Percentiles rank a stretch among this genome's conserved stretches.
These are phyloP conservation scores for Plantago lanceolata DNA, from an alignment of 305 asterid genomes.

Conservation along the genomic window DNA sequence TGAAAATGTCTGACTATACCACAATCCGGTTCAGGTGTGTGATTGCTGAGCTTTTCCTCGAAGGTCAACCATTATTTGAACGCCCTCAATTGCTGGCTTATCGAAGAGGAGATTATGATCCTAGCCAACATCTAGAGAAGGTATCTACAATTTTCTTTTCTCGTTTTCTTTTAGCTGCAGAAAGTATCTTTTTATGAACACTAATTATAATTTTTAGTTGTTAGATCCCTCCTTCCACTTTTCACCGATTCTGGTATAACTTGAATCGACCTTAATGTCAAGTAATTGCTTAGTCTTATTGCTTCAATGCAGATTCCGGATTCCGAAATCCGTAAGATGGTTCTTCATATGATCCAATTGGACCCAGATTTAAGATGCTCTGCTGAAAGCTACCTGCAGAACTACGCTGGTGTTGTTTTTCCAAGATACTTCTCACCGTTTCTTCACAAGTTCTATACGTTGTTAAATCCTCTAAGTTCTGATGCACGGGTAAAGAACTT, in stretches of 20 bases:
- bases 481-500: conserved; percentile 84
- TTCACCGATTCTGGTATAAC: conserved; percentile 16
- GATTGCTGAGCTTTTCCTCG: conserved; percentile 97
- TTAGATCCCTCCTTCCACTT: conserved; percentile 4
- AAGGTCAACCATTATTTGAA: conserved; percentile 96
- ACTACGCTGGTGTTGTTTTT: conserved; percentile 73
- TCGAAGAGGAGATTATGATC: conserved; percentile 98
- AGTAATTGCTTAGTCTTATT: conserved; percentile 24
- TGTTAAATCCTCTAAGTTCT: conserved; percentile 78
- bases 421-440: conserved; percentile 92
- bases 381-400: conserved; percentile 91
- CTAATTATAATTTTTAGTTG: conserved; percentile 5
- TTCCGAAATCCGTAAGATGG: conserved; percentile 94
- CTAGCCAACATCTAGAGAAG: conserved; percentile 94
- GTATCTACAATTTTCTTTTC: conserved; percentile 27
- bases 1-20: conserved; percentile 23
- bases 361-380: conserved; percentile 83
- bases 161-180: conserved; percentile 7
- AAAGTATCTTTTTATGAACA: no score
- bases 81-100: conserved; percentile 95
- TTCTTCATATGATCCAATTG: conserved; percentile 96
- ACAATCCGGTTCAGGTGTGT: conserved; percentile 76
- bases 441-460: conserved; percentile 89
- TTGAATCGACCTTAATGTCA: conserved; percentile 17
- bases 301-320: conserved; percentile 75